These are phyloP conservation scores for Basipetospora chlamydospora DNA, from an alignment of 2,329 filamentous ascomycete genomes.

Conservation along the genomic window DNA sequence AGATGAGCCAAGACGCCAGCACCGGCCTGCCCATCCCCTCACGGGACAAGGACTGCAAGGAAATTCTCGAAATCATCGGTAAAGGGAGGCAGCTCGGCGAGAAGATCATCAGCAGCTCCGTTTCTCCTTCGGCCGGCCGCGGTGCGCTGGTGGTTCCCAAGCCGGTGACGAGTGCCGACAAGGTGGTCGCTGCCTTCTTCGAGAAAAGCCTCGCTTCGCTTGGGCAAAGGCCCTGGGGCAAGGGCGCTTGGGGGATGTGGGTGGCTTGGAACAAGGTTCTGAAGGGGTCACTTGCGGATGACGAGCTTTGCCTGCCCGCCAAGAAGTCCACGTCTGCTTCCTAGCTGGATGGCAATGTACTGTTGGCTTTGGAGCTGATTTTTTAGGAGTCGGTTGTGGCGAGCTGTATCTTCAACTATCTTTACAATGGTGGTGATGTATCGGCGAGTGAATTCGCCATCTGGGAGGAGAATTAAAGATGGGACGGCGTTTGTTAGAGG, in stretches of 20 bases:
- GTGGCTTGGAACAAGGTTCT: conserved; percentile 6
- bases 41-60: conserved; percentile 6
- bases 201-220: conserved; percentile 7
- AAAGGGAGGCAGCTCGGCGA: conserved; percentile 6
- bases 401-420: too few relatives aligned
- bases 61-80: conserved; percentile 8
- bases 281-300: neutral
- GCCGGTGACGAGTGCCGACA: neutral
- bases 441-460: too few relatives aligned
- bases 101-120: conserved; percentile 7
- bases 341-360: too few relatives aligned
- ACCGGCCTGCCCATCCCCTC: conserved; percentile 1
- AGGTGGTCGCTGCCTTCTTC: conserved; percentile 7
- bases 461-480: too few relatives aligned
- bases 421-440: too few relatives aligned
- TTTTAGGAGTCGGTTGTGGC: too few relatives aligned
- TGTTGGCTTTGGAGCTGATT: too few relatives aligned
- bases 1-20: conserved; percentile 1
- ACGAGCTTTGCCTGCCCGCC: too few relatives aligned
- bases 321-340: too few relatives aligned
- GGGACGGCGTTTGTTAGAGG: too few relatives aligned
- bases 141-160: neutral
- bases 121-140: neutral
- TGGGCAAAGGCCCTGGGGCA: conserved; percentile 7
- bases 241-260: conserved; percentile 8